Percentiles rank a stretch among this genome's conserved stretches.
phyloP scores from a whole-genome alignment of 352 stramenopile genomes.

The Pythium rishiriense region DNA sequence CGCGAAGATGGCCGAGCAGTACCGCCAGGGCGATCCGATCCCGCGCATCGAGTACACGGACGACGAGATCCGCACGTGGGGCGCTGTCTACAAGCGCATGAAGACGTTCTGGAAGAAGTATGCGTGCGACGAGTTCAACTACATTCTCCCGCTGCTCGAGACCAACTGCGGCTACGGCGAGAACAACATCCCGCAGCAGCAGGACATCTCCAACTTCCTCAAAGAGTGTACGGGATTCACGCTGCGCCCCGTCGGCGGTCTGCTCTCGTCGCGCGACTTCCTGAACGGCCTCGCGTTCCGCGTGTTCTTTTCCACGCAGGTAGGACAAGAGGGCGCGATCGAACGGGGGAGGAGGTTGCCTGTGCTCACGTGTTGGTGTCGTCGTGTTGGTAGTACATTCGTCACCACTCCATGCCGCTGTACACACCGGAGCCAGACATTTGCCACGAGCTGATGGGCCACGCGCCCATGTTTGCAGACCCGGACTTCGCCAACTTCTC shows the following conservation, averaged over 20 bases:
- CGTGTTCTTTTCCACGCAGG: slow-evolving; percentile 97
- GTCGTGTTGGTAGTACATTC: slow-evolving; percentile 80
- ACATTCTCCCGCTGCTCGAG: slow-evolving; percentile 93
- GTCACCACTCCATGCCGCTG: slow-evolving; percentile 93
- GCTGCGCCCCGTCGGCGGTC: slow-evolving; percentile 92
- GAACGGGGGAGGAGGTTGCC: neutral
- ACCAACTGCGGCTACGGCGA: slow-evolving; percentile 93
- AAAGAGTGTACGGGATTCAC: slow-evolving; percentile 91
- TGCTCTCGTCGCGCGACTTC: slow-evolving; percentile 97
- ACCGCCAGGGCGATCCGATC: slow-evolving; percentile 91
- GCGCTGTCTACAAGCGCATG: slow-evolving; percentile 93
- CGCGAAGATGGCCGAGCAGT: slow-evolving; percentile 85
- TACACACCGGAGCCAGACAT: slow-evolving; percentile 99
- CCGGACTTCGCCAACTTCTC: slow-evolving; percentile 97
- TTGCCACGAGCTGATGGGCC: slow-evolving; percentile 96
- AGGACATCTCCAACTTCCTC: slow-evolving; percentile 95
- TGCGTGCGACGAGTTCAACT: slow-evolving; percentile 97
- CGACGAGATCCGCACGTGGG: slow-evolving; percentile 94
- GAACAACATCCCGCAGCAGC: slow-evolving; percentile 94
- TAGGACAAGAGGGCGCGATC: slow-evolving; percentile 16
- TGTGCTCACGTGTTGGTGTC: neutral
- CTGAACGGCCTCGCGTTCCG: slow-evolving; percentile 97
- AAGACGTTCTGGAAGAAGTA: slow-evolving; percentile 92
- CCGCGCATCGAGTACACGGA: slow-evolving; percentile 94
- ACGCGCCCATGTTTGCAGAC: slow-evolving; percentile 98